Percentiles rank a stretch among this genome's conserved stretches.
These are phyloP conservation scores for Nothopassalora personata DNA, from an alignment of 2,329 filamentous ascomycete species.

Conservation along the genomic window DNA sequence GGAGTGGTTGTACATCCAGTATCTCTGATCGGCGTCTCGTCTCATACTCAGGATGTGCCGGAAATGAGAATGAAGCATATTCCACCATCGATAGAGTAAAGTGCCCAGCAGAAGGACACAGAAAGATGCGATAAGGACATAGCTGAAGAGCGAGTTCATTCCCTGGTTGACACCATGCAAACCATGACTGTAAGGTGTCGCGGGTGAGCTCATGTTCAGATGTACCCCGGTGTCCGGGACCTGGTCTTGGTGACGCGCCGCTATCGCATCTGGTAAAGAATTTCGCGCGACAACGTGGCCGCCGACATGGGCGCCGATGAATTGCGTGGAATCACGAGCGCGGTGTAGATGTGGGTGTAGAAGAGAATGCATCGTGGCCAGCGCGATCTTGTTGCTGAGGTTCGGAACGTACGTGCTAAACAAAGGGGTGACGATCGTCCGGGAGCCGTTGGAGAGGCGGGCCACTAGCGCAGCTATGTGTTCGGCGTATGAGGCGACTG, in stretches of 20 bases:
- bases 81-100: conserved; percentile 38
- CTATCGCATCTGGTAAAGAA: conserved; percentile 12
- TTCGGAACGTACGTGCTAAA: neutral
- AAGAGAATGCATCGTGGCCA: conserved; percentile 18
- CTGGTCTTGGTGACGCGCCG: neutral
- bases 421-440: neutral
- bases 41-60: conserved; percentile 44
- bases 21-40: conserved; percentile 38
- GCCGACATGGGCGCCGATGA: conserved; percentile 13
- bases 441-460: neutral
- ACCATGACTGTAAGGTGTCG: conserved; percentile 35
- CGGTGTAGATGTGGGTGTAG: conserved; percentile 21
- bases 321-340: conserved; percentile 6
- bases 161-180: conserved; percentile 45
- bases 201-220: conserved; percentile 16
- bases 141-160: conserved; percentile 44
- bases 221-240: conserved; percentile 16
- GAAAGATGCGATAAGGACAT: conserved; percentile 38
- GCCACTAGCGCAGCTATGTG: neutral
- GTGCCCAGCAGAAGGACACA: conserved; percentile 34
- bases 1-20: conserved; percentile 44
- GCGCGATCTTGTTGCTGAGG: conserved; percentile 10
- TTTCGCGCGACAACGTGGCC: conserved; percentile 15
- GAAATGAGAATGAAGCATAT: conserved; percentile 41
- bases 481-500: neutral